Percentiles rank a stretch among this genome's conserved stretches.
Conservation (phyloP, 2,329 filamentous ascomycete species). For the Cordyceps fumosorosea region DNA sequence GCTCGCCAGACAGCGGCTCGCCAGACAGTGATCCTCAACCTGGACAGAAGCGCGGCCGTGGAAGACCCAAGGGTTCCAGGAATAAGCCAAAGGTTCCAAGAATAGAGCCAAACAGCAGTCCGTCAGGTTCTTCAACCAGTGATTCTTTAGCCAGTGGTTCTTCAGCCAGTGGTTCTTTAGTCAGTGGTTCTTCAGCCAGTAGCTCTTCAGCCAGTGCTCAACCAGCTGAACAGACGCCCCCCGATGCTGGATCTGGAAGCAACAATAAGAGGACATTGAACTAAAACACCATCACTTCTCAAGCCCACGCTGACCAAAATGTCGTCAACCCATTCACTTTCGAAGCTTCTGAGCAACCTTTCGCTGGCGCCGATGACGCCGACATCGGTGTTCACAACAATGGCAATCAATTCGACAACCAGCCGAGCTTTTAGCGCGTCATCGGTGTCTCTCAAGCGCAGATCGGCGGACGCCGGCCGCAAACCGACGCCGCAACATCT, state of each 20-base stretch:
- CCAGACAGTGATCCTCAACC: no score
- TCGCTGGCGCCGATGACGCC: slow-evolving; percentile 11
- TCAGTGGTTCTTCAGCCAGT: no score
- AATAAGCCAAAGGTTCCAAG: not conserved
- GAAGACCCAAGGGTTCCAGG: not conserved
- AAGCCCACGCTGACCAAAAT: slow-evolving; percentile 14
- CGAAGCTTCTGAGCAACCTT: slow-evolving; percentile 25
- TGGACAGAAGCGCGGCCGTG: not conserved
- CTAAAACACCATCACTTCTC: not conserved
- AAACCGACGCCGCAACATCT: slow-evolving; percentile 11
- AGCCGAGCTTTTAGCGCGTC: slow-evolving; percentile 28
- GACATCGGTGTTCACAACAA: not conserved
- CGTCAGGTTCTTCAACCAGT: no score
- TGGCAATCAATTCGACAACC: slow-evolving; percentile 9
- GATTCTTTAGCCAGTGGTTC: no score
- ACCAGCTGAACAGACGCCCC: no score
- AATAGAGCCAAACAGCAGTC: not conserved
- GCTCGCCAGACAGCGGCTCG: no score
- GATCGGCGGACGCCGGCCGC: slow-evolving; percentile 18
- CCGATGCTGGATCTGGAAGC: no score
- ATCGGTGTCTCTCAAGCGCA: slow-evolving; percentile 17
- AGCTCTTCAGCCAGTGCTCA: no score
- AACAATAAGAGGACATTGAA: not conserved
- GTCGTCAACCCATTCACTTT: slow-evolving; percentile 24
- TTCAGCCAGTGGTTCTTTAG: no score